Base-by-base conservation (phyloP, 2,329 filamentous ascomycete genomes). In the Penicillium concentricum region DNA sequence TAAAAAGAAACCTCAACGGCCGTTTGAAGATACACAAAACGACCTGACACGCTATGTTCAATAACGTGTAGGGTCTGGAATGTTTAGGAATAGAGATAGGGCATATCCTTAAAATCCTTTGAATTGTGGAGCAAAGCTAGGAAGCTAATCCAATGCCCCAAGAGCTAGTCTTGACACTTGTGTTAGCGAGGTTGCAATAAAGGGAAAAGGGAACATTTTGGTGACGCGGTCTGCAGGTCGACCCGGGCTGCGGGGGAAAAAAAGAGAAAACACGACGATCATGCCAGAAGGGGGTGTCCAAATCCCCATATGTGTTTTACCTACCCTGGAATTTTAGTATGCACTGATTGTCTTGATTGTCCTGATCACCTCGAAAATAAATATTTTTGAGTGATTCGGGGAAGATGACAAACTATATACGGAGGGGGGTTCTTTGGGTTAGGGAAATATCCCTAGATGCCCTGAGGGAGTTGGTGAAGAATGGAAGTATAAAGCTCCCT, bases 151-250 rank as follows among this genome's bases (percentile, higher is more conserved):
- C 44, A 43, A 38, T 44, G 35, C 18, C 28, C 15, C 18, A 13
- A 20, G 18, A 48, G 43, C 50, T 48, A 48, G 18, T 42, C 39
- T 48, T 47, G 42, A 35, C 13, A 28, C 28, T 37, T 26, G 45
- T 47, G 37, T 66, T 60, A 65, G 62, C 57, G 50, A 64, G 56
- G 49, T 56, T 57, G 56, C 56, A 59, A 55, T 52, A 44, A 60
- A 57, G 54, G 54, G 58, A 55, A 32, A 32, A 55, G 20, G 22
- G 48, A 60, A 46, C 58, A 62, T 61, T 57, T 58, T 39, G 54
- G 61, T 66, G 62, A 65, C 64, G 64, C 59, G 61, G 64, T 62
- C 62, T 61, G 62, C 55, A 60, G 54, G 41, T 51, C 32, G 55
- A 44, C 51, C 24, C 18, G 41, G 51, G 44, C 47, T 51, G 51